Evolutionary conservation across 257 asterid genomes (phyloP).

Genomic region (Thymus quinquecostatus): DNA sequence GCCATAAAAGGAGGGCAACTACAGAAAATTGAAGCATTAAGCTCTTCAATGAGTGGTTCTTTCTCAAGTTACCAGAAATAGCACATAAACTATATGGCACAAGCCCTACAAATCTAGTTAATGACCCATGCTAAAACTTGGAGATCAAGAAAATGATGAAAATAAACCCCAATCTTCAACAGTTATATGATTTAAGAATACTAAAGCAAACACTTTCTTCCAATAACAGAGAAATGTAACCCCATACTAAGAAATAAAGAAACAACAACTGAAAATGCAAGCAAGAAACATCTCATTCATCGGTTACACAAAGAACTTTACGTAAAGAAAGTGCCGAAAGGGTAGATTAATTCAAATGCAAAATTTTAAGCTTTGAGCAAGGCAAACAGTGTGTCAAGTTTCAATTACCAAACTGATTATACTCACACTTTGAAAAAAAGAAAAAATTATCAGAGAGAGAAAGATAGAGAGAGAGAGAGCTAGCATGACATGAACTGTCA

Average conservation of each 20-base stretch:
- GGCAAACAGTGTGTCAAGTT: neutral
- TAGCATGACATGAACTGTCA: slow-evolving; percentile 19
- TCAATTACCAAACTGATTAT: neutral
- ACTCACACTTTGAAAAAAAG: slow-evolving; percentile 26
- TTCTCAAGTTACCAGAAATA: neutral
- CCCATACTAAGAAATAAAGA: neutral
- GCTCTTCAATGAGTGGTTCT: neutral
- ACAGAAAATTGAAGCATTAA: slow-evolving; percentile 28
- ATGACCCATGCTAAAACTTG: neutral
- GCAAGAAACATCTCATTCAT: slow-evolving; percentile 10
- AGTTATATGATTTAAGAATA: too few relatives aligned
- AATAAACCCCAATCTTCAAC: slow-evolving; percentile 18
- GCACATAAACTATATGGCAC: neutral
- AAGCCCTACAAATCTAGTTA: slow-evolving; percentile 24
- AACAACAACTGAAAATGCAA: neutral
- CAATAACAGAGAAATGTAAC: slow-evolving; percentile 3
- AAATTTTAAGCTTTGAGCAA: neutral
- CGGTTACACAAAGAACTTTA: slow-evolving; percentile 1
- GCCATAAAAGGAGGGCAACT: neutral
- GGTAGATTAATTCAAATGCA: neutral
- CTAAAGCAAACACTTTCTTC: slow-evolving; percentile 20
- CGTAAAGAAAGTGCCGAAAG: neutral
- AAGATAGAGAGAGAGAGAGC: too few relatives aligned
- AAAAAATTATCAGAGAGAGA: too few relatives aligned
- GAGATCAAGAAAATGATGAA: neutral